Base-by-base conservation (phyloP, 371 early-diverging fungal genomes). In the Apophysomyces trapeziformis region DNA sequence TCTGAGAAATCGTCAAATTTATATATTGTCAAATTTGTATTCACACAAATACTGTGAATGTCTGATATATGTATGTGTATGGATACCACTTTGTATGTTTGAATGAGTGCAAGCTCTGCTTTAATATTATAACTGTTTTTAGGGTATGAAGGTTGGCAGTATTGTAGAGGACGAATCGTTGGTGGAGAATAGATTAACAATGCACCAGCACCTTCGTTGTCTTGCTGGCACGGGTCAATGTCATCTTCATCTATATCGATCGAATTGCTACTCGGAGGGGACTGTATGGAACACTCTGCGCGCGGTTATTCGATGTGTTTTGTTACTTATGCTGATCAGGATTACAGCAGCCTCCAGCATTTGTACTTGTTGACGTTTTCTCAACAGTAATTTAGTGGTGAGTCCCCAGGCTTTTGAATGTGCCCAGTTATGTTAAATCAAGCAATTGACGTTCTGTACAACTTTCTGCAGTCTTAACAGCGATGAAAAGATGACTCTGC, bases 341-440 rank as follows among this genome's bases (percentile, higher is more conserved):
- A 85, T 83, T 36, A 82, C 79, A 2, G 88, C 88, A 12, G 87
- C 87, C 68, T 89, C 88, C 63, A 87, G 74, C 66, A 89, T 61
- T 61, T 86, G 87, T 4, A 89, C 83, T 64, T 84, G 80, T 58
- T 90, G 91, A 69, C 90, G 92, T 63, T 90, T 90, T 26, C 88
- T 86, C 38, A 90, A 72, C 38, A 84, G 74, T 38, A 91, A 72
- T 64, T 88, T 88, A 60, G 82, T 81, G 4, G 89, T 85, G 38
- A 84, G 65, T 37, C 82, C 83, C 92, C 91, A 92, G 64, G 85
- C 77, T 56, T 84, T 85, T 21, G 89, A 87, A 61, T 92, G 92
- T 63, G 90, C 89, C 89, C 89, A 88, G 16, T 86, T 83, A 71
- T 92, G 92, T 68, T 88, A 87, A 69, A 78, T 72, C 14, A 89